A percentile compares a stretch with the other conserved stretches of the same genome.
These are phyloP conservation scores for Colletotrichum gloeosporioides DNA, from an alignment of 2,329 filamentous ascomycete genomes.

Conservation along the genomic window DNA sequence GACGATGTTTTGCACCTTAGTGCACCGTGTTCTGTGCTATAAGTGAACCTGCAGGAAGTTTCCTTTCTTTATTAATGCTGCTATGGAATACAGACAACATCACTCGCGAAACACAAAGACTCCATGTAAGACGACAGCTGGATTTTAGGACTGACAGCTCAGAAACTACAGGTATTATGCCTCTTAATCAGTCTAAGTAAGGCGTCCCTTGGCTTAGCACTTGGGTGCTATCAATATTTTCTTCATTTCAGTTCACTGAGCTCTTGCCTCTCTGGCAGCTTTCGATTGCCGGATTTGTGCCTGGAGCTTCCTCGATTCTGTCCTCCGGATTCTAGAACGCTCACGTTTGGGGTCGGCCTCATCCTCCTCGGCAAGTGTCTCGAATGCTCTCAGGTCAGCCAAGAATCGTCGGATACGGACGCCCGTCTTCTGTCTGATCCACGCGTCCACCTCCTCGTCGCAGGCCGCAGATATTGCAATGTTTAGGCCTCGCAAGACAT, in stretches of 20 bases:
- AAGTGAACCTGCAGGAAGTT: background rate
- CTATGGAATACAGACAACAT: background rate
- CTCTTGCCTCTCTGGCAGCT: background rate
- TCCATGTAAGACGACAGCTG: background rate
- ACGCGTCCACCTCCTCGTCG: conserved; percentile 57
- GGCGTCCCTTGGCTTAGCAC: background rate
- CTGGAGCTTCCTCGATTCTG: conserved; percentile 40
- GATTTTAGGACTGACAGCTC: background rate
- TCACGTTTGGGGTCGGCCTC: conserved; percentile 28
- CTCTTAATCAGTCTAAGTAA: background rate
- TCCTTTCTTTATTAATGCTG: background rate
- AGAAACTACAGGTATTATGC: background rate
- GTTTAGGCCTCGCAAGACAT: conserved; percentile 60
- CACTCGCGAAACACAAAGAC: background rate
- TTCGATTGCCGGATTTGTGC: conserved; percentile 37
- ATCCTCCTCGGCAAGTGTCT: conserved; percentile 44
- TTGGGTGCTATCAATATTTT: background rate
- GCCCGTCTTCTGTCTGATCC: conserved; percentile 57
- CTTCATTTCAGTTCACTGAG: background rate
- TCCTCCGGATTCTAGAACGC: conserved; percentile 31
- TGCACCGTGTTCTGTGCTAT: background rate
- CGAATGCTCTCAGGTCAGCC: conserved; percentile 57
- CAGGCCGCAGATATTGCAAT: conserved; percentile 62
- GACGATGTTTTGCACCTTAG: background rate
- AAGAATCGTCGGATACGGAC: conserved; percentile 59